A percentile compares a stretch with the other conserved stretches of the same genome.
Evolutionary conservation across 306 rosid genomes (phyloP).

Genomic region (Cicer cuneatum): DNA sequence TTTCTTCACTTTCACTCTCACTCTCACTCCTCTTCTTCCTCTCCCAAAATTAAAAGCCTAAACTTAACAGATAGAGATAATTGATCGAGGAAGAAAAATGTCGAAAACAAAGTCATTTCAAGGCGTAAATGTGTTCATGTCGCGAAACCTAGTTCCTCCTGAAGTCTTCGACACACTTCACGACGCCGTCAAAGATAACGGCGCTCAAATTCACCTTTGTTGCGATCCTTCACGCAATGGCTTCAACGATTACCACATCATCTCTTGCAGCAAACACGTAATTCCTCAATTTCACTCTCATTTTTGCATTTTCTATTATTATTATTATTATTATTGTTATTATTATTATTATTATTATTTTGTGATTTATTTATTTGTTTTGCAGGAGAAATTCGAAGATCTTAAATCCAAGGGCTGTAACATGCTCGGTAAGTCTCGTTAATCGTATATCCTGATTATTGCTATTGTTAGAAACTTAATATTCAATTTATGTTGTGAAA

Average conservation of each 20-base stretch:
- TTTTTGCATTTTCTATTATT: too few species aligned
- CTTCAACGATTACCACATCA: constrained; percentile 76
- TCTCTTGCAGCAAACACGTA: constrained; percentile 81
- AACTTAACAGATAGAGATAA: neutral
- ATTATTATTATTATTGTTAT: neutral
- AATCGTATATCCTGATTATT: neutral
- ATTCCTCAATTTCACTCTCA: neutral
- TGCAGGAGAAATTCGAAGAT: constrained; percentile 83
- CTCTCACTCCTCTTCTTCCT: too few species aligned
- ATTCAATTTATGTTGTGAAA: neutral
- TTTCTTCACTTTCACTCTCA: too few species aligned
- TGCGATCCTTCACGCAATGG: constrained; percentile 85
- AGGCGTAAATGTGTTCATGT: constrained; percentile 82
- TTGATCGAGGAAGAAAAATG: constrained; percentile 50
- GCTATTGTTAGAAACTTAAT: neutral
- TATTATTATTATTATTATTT: neutral
- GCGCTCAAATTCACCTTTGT: constrained; percentile 79
- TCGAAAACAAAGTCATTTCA: constrained; percentile 67
- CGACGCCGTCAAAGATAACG: constrained; percentile 83
- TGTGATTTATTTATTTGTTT: constrained; percentile 5
- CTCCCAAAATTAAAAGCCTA: too few species aligned
- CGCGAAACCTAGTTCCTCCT: constrained; percentile 88
- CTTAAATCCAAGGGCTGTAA: constrained; percentile 81
- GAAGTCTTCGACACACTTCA: constrained; percentile 86
- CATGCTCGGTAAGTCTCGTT: constrained; percentile 63